Evolutionary conservation across 2,329 filamentous ascomycete species (phyloP).

Genomic region (Fusarium liriodendri): DNA sequence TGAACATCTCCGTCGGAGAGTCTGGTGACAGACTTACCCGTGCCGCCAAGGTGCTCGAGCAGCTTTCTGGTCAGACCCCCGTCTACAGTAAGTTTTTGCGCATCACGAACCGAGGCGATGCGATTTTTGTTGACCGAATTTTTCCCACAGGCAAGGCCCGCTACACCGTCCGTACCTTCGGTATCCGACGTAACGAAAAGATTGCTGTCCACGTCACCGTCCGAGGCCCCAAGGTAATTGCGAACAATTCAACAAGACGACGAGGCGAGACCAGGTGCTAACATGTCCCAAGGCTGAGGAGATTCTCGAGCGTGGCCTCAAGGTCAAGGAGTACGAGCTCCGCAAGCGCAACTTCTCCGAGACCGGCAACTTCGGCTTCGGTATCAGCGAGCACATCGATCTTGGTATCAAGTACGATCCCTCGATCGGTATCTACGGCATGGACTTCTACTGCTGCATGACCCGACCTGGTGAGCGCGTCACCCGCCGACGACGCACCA

Average conservation of each 20-base stretch:
- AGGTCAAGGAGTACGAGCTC: slow-evolving; percentile 99
- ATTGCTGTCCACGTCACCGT: slow-evolving; percentile 99
- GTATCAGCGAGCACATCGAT: slow-evolving; percentile 99
- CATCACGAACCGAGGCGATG: slow-evolving; percentile 23
- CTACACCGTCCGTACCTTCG: slow-evolving; percentile 99
- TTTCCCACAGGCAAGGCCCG: slow-evolving; percentile 87
- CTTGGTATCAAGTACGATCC: slow-evolving; percentile 99
- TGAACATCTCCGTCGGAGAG: slow-evolving; percentile 99
- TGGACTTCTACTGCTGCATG: slow-evolving; percentile 99
- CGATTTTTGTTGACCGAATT: slow-evolving; percentile 25
- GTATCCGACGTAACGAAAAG: slow-evolving; percentile 99
- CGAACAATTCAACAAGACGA: background rate
- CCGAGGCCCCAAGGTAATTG: slow-evolving; percentile 82
- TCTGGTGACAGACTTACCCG: slow-evolving; percentile 99
- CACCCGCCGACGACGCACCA: slow-evolving; percentile 90
- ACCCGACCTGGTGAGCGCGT: slow-evolving; percentile 99
- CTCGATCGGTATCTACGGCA: slow-evolving; percentile 98
- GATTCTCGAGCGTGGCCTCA: slow-evolving; percentile 99
- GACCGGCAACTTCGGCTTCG: slow-evolving; percentile 99
- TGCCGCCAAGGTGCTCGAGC: slow-evolving; percentile 99
- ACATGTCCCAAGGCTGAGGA: slow-evolving; percentile 80
- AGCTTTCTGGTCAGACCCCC: slow-evolving; percentile 98
- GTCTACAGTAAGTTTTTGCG: slow-evolving; percentile 85
- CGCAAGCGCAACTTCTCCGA: slow-evolving; percentile 99
- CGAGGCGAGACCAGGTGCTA: slow-evolving; percentile 25